Evolutionary conservation across 2,329 filamentous ascomycete genomes (phyloP).

Genomic region (Pseudopyrenochaeta lycopersici): DNA sequence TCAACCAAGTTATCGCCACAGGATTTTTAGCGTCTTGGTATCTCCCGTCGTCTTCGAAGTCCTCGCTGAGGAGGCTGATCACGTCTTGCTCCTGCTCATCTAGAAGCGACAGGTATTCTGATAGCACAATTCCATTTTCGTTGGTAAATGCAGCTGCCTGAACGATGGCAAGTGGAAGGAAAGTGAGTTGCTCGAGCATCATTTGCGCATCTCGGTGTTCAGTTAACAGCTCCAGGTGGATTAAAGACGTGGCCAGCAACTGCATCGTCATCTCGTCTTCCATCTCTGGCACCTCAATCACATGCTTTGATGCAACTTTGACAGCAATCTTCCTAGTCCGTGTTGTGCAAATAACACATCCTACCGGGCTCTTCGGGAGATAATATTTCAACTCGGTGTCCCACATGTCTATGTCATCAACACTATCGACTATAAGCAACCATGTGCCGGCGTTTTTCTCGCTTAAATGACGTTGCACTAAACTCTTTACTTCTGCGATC

Average conservation of each 20-base stretch:
- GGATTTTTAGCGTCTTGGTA: conserved; percentile 50
- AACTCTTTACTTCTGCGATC: conserved; percentile 23
- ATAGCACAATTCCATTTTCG: conserved; percentile 25
- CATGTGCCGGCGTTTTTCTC: not conserved
- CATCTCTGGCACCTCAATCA: too few species aligned
- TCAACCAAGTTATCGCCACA: conserved; percentile 54
- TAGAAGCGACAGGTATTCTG: conserved; percentile 49
- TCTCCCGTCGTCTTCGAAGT: conserved; percentile 51
- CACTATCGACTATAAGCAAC: too few species aligned
- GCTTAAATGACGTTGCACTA: conserved; percentile 33
- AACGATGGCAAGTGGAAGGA: conserved; percentile 54
- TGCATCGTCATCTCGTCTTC: conserved; percentile 4
- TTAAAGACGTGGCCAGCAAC: conserved; percentile 17
- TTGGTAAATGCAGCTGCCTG: conserved; percentile 51
- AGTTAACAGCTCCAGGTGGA: conserved; percentile 7
- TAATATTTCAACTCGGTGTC: too few species aligned
- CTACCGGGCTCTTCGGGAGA: too few species aligned
- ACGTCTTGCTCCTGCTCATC: conserved; percentile 42
- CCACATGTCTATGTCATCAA: too few species aligned
- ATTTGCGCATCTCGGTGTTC: not conserved
- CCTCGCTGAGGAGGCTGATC: conserved; percentile 46
- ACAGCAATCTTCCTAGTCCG: too few species aligned
- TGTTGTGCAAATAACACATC: too few species aligned
- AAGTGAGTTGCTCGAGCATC: conserved; percentile 41
- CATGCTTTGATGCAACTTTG: too few species aligned